phyloP scores from a whole-genome alignment of 2,329 filamentous ascomycete species.

The Alternaria sp. region DNA sequence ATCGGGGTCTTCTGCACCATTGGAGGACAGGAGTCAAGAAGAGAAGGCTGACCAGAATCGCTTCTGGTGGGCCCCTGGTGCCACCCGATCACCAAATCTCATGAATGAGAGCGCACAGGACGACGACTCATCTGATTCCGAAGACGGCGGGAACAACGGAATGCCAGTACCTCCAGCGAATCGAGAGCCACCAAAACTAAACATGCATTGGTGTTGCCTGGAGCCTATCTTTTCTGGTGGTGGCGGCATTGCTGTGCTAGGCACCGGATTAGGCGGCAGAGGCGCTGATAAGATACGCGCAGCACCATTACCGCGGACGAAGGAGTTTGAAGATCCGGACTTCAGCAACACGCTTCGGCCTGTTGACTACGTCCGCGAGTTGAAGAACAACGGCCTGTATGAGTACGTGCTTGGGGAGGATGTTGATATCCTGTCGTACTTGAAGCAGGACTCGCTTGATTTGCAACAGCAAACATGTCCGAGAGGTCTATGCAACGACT shows the following conservation, averaged over 20 bases:
- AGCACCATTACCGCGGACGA: constrained; percentile 63
- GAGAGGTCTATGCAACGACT: constrained; percentile 66
- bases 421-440: constrained; percentile 50
- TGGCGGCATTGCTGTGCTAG: constrained; percentile 66
- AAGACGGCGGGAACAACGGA: constrained; percentile 48
- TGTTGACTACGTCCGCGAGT: constrained; percentile 53
- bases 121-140: constrained; percentile 50
- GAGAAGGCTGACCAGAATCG: constrained; percentile 43
- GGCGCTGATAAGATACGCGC: constrained; percentile 66
- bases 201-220: constrained; percentile 68
- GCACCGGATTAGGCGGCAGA: constrained; percentile 57
- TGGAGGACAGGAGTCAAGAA: constrained; percentile 32
- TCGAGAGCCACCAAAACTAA: constrained; percentile 59
- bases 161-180: constrained; percentile 47
- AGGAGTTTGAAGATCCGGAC: constrained; percentile 66
- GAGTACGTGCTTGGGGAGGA: constrained; percentile 54
- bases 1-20: constrained; percentile 37
- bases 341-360: constrained; percentile 60
- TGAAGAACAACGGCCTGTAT: constrained; percentile 54
- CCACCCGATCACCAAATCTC: constrained; percentile 63
- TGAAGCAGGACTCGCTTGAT: constrained; percentile 55
- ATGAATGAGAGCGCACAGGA: constrained; percentile 62
- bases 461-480: constrained; percentile 59
- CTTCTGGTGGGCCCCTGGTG: constrained; percentile 69
- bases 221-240: constrained; percentile 68